Base-by-base conservation (phyloP, 139 green algal species). In the Parachlorella kessleri region DNA sequence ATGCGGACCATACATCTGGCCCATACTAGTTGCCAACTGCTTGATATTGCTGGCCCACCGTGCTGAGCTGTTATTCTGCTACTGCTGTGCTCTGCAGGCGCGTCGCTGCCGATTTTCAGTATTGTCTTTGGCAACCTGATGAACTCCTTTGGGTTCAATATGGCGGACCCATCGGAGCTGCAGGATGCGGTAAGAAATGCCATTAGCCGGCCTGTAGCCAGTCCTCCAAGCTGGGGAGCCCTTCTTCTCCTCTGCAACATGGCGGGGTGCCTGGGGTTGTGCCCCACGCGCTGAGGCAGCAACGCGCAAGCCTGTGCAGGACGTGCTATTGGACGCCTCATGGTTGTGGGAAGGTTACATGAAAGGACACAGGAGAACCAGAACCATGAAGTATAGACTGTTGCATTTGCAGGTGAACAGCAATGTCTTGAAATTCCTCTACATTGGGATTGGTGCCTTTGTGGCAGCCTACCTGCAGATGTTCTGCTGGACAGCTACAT, bases 111-210 rank as follows among this genome's bases (percentile, higher is more conserved):
- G 21, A 55, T 93, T 0, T 95, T 94, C 70, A 73, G 88, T 0
- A 83, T 94, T 6, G 66, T 94, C 7, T 93, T 95, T 79, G 90
- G 88, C 0, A 75, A 91, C 66, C 85, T 94, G 39, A 76, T 89
- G 8, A 77, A 88, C 76, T 74, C 55, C 10, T 77, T 90, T 38
- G 81, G 82, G 7, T 18, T 65, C 1, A 70, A 55, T 32, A 38
- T 67, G 5, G 10, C 35, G 30, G 42, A 81, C 36, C 28, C 77
- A 14, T 7, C 37, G 3, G 39, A 55, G 6, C 35, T 84, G 33
- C 54, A 32, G 8, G 28, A 70, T 63, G 66, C 39, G 28, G 35
- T 70, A 42, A 63, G 73, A 35, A 63, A 66, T 23, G 35, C n/a
- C n/a, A n/a, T n/a, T n/a, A n/a, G n/a, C n/a, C n/a, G n/a, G n/a